Base-by-base conservation (phyloP, 345 rosid genomes). In the Lenwebbia sp. region DNA sequence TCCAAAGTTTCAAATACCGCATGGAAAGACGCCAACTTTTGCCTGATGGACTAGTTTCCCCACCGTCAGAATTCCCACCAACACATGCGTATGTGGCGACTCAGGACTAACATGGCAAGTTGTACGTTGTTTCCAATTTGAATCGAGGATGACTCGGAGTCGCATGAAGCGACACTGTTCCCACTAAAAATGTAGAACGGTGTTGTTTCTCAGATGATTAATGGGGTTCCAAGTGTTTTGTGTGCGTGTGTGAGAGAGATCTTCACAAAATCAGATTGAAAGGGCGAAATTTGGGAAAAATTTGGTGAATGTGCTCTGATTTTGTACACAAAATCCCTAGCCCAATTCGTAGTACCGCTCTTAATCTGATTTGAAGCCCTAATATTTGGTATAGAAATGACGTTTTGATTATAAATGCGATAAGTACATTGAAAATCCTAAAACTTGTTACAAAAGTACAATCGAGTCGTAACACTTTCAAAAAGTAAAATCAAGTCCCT, bases 91-190 rank as follows among this genome's bases (percentile, higher is more conserved):
- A 40, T 40, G 41, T 40, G 41, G 41, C 41, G 41, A 40, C 41
- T 40, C 4, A 40, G 41, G 41, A 40, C 41, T 40, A 4, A 40
- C 41, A 40, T 40, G 41, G 41, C 41, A 40, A 40, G 41, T 40
- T 40, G 41, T 40, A 40, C 41, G 41, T 40, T 40, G 41, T 40
- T 2, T 40, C 41, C 49, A 6, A 28, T 60, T 9, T 28, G 1
- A 60, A 28, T 60, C 0, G 8, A n/a, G n/a, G 65, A 60, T 60
- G 2, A 60, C 30, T 60, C n/a, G 10, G 10, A 60, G 74, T 28
- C 0, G 10, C 40, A 2, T 58, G 13, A 14, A 28, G 28, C 22
- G 8, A 62, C 22, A 7, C 14, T 30, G 0, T 0, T 62, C 75
- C 40, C 75, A 0, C 11, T 14, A 28, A 60, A 60, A 60, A 28